Evolutionary conservation across 1,139 yeast genomes (phyloP), one percentile per base, ranked within the genome.

Genomic region (Geotrichum aggregatum): DNA sequence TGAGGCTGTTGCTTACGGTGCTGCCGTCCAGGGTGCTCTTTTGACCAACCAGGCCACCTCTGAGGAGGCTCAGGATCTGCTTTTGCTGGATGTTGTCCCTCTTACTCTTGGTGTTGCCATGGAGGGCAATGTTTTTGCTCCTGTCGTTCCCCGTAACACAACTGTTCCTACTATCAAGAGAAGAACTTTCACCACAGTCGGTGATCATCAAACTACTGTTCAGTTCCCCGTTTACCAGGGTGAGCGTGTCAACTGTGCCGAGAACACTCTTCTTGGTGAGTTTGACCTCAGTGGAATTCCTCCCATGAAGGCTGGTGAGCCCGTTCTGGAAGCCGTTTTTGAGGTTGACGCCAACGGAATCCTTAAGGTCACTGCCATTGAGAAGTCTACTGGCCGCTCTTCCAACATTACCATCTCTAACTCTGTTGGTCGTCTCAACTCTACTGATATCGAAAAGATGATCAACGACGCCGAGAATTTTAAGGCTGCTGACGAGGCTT

Each of bases 161-260:
- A 91, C 98, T 71, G 97, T 92, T 66, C 98, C 98, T 77, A 92
- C 98, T 76, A 87, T 91, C 78, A 92, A 92, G 89, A 87, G 96
- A 81, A 87, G 97, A 83, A 92, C 98, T 70, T 92, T 92, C 95
- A 91, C 98, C 78, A 92, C 98, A 71, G 96, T 87, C 72, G 96
- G 87, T 72, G 98, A 92, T 84, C 92, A 88, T 84, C 98, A 92
- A 81, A 91, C 98, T 75, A 88, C 96, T 68, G 98, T 92, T 67
- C 95, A 88, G 76, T 91, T 92, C 96, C 98, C 97, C 77, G 98
- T 92, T 62, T 92, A 91, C 91, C 98, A 92, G 80, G 98, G 98
- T 85, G 98, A 92, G 82, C 96, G 98, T 83, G 96, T 89, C 73
- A 92, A 91, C 95, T 91, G 98, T 83, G 75, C 88, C 67, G 98